Percentiles rank a stretch among this genome's conserved stretches.
Evolutionary conservation across 345 rosid species (phyloP).

Genomic region (Lumnitzera racemosa): DNA sequence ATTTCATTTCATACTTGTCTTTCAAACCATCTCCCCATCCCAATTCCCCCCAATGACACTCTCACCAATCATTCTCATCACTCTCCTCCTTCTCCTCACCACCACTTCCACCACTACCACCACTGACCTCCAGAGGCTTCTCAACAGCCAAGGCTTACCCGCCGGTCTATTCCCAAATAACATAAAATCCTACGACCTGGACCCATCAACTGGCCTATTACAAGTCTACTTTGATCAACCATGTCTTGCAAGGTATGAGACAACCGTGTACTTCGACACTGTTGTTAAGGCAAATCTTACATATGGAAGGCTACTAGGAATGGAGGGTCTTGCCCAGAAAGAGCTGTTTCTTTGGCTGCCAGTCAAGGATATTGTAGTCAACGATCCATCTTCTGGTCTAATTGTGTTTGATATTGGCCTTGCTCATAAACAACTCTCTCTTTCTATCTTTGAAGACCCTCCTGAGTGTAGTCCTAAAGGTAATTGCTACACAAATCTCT

Average conservation of each 20-base stretch:
- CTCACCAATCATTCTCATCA: slow-evolving; percentile 6
- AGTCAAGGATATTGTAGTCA: slow-evolving; percentile 70
- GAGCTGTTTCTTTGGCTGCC: slow-evolving; percentile 90
- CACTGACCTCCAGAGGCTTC: slow-evolving; percentile 64
- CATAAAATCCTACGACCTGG: slow-evolving; percentile 55
- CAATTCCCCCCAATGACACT: no score
- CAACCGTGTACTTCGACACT: slow-evolving; percentile 52
- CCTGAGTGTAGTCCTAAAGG: slow-evolving; percentile 50
- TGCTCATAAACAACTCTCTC: slow-evolving; percentile 74
- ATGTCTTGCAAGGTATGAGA: slow-evolving; percentile 64
- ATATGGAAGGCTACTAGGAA: slow-evolving; percentile 63
- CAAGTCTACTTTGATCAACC: slow-evolving; percentile 77
- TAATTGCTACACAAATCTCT: no score
- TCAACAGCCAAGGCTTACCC: slow-evolving; percentile 70
- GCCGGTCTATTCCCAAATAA: slow-evolving; percentile 75
- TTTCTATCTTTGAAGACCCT: slow-evolving; percentile 83
- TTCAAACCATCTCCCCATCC: no score
- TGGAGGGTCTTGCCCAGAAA: slow-evolving; percentile 66
- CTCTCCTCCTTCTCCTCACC: slow-evolving; percentile 8
- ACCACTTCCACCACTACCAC: not conserved
- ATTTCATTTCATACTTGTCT: no score
- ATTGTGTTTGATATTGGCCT: slow-evolving; percentile 85
- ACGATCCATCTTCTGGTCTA: slow-evolving; percentile 72
- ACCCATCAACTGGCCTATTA: slow-evolving; percentile 44
- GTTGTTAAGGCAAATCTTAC: slow-evolving; percentile 77